These are phyloP conservation scores for Saccharomycopsis sp. DNA, from an alignment of 805 yeast species.

Conservation along the genomic window DNA sequence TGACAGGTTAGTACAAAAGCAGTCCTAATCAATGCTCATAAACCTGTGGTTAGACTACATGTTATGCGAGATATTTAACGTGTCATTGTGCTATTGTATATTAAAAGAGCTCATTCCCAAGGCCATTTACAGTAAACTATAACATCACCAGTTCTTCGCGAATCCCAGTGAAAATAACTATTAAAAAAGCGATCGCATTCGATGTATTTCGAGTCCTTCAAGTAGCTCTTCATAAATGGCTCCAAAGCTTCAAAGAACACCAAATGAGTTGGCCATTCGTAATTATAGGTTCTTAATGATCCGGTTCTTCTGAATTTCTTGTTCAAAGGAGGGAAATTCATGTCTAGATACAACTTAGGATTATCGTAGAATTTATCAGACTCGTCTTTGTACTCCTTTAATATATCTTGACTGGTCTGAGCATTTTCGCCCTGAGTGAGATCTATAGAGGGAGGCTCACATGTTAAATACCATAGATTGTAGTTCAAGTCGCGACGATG, in stretches of 20 bases:
- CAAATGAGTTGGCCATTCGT: conserved; percentile 67
- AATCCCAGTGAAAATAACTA: conserved; percentile 80
- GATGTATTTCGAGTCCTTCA: conserved; percentile 38
- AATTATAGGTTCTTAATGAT: conserved; percentile 26
- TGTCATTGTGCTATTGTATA: too few relatives aligned
- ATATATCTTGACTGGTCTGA: conserved; percentile 23
- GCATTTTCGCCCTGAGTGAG: conserved; percentile 6
- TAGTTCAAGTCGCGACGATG: conserved; percentile 48
- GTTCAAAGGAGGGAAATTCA: conserved; percentile 41
- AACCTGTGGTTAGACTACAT: too few relatives aligned
- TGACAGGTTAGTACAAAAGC: not conserved
- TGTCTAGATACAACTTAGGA: conserved; percentile 50
- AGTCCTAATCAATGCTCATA: too few relatives aligned
- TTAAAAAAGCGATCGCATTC: conserved; percentile 62
- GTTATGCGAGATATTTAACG: too few relatives aligned
- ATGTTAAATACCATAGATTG: conserved; percentile 71
- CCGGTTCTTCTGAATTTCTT: conserved; percentile 25
- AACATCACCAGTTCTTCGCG: conserved; percentile 71
- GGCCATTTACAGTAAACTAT: conserved; percentile 48
- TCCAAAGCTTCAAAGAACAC: conserved; percentile 66
- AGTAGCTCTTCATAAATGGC: conserved; percentile 34
- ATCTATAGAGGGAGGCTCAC: conserved; percentile 76
- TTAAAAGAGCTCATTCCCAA: conserved; percentile 26
- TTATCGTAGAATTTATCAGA: conserved; percentile 76
- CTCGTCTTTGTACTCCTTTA: conserved; percentile 65